A percentile compares a stretch with the other conserved stretches of the same genome.
Evolutionary conservation across 2,329 filamentous ascomycete species (phyloP).

Genomic region (Exophiala bonariae): DNA sequence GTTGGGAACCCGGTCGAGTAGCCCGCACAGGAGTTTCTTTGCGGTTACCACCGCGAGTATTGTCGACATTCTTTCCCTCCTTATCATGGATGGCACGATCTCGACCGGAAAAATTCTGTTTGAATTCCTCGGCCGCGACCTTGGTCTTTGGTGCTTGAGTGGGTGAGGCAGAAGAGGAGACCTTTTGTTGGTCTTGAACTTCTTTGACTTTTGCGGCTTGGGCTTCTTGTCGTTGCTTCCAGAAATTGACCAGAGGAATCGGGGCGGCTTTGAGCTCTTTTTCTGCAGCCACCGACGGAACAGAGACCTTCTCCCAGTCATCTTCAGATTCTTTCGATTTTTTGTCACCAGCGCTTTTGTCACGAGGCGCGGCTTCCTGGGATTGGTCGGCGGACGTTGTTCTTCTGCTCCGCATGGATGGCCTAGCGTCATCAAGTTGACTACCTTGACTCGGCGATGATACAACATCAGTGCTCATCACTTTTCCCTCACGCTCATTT

Average conservation of each 20-base stretch:
- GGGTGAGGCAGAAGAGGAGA: slow-evolving; percentile 21
- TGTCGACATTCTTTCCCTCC: slow-evolving; percentile 12
- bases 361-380: slow-evolving; percentile 30
- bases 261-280: slow-evolving; percentile 75
- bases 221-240: slow-evolving; percentile 76
- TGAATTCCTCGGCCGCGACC: slow-evolving; percentile 35
- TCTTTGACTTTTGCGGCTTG: slow-evolving; percentile 53
- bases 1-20: slow-evolving; percentile 33
- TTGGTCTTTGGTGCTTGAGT: slow-evolving; percentile 31
- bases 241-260: slow-evolving; percentile 80
- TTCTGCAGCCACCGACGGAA: slow-evolving; percentile 42
- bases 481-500: background rate
- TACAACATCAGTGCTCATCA: background rate
- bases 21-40: slow-evolving; percentile 21
- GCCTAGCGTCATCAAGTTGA: slow-evolving; percentile 63
- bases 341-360: slow-evolving; percentile 38
- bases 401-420: slow-evolving; percentile 21
- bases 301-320: slow-evolving; percentile 61
- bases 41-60: slow-evolving; percentile 7
- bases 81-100: slow-evolving; percentile 14
- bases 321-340: slow-evolving; percentile 55
- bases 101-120: slow-evolving; percentile 16
- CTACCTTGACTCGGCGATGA: slow-evolving; percentile 59
- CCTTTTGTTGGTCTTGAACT: slow-evolving; percentile 27
- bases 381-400: slow-evolving; percentile 11